Conservation (phyloP, 176 grass and related monocot genomes). For the Triticum urartu region DNA sequence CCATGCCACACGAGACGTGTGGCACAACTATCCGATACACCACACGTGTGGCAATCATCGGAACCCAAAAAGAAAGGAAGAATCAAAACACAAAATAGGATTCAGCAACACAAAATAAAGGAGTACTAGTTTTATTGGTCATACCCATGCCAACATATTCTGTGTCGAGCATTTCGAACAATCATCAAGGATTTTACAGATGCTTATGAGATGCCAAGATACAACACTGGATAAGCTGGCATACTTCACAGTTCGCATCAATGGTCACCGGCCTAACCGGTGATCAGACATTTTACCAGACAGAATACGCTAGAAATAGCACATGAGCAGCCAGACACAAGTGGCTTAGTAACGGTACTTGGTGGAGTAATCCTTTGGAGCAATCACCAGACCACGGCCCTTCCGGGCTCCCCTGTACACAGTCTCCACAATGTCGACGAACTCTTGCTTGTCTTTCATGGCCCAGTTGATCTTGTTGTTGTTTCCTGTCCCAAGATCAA, state of each 20-base stretch:
- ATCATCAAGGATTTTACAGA: neutral
- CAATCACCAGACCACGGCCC: conserved; percentile 72
- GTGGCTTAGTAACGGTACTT: conserved; percentile 74
- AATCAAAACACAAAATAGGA: neutral
- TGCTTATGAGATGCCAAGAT: neutral
- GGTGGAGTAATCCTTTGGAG: conserved; percentile 87
- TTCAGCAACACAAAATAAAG: neutral
- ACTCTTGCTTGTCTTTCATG: conserved; percentile 95
- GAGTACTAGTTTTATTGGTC: neutral
- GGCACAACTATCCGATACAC: too few species aligned
- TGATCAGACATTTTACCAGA: neutral
- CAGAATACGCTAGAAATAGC: neutral
- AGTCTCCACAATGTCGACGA: conserved; percentile 87
- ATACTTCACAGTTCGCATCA: neutral
- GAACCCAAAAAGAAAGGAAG: neutral
- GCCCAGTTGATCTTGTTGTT: conserved; percentile 99
- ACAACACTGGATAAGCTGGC: neutral
- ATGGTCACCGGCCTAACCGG: neutral
- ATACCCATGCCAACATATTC: neutral
- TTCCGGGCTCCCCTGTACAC: conserved; percentile 88
- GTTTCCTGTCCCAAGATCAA: conserved; percentile 95
- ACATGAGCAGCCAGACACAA: neutral
- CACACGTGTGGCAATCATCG: too few species aligned
- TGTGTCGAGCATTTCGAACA: neutral
- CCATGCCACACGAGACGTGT: too few species aligned